Conservation (phyloP, 106 monocot species). For the Alisma plantagoaquatica region DNA sequence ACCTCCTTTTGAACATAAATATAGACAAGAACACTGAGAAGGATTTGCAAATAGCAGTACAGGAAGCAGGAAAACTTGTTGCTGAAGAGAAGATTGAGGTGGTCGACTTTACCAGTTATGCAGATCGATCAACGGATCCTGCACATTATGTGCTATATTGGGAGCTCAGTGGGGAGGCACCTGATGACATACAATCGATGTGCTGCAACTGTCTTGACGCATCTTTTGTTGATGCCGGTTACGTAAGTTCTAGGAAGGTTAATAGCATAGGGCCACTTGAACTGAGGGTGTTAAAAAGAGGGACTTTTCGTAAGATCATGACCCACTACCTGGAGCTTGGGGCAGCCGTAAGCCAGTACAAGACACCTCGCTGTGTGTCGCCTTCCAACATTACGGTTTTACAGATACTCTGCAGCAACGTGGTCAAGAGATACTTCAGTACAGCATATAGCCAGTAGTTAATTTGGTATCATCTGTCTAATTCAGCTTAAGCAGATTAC, state of each 20-base stretch:
- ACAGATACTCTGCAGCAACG: conserved; percentile 53
- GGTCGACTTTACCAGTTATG: conserved; percentile 73
- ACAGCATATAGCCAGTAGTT: conserved; percentile 44
- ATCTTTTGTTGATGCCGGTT: conserved; percentile 61
- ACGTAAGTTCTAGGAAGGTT: conserved; percentile 46
- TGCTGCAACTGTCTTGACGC: conserved; percentile 67
- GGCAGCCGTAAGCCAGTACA: conserved; percentile 68
- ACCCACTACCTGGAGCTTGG: conserved; percentile 53
- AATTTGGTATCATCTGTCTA: too few species aligned
- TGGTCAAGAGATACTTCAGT: conserved; percentile 34
- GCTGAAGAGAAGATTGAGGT: conserved; percentile 63
- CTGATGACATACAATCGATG: conserved; percentile 35
- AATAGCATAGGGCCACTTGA: conserved; percentile 56
- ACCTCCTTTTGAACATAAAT: conserved; percentile 59
- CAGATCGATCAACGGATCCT: conserved; percentile 41
- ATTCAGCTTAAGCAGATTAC: too few species aligned
- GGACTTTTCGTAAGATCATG: conserved; percentile 75
- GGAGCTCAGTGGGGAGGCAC: conserved; percentile 55
- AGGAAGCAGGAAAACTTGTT: conserved; percentile 43
- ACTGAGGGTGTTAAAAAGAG: conserved; percentile 43
- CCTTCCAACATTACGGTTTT: conserved; percentile 31
- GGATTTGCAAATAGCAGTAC: conserved; percentile 63
- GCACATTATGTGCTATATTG: conserved; percentile 88
- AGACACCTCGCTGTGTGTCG: conserved; percentile 55
- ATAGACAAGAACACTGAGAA: conserved; percentile 98